These are phyloP conservation scores for Cryptococcus jaspeensis DNA, from an alignment of 1,284 basidiomycete genomes.

Conservation along the genomic window DNA sequence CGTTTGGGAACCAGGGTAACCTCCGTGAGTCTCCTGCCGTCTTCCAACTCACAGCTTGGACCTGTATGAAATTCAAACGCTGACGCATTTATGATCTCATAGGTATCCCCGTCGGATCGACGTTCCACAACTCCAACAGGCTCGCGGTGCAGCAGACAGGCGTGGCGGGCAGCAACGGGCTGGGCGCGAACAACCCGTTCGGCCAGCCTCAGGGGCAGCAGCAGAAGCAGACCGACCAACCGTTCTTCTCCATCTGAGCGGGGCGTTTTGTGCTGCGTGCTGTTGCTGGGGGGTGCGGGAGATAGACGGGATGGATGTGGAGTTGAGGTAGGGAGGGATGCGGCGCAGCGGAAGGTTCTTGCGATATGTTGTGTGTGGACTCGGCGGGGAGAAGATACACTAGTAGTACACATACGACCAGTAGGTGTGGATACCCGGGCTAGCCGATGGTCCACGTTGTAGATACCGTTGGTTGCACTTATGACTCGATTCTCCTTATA, in stretches of 20 bases:
- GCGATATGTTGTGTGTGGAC: neutral
- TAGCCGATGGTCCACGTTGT: too few species aligned
- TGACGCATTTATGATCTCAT: constrained; percentile 7
- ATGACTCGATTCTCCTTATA: neutral
- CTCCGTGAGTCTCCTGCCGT: constrained; percentile 59
- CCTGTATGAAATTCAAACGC: neutral
- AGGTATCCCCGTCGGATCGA: constrained; percentile 67
- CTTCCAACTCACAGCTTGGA: neutral
- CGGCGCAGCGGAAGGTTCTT: neutral
- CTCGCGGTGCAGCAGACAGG: constrained; percentile 61
- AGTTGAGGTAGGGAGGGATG: too few species aligned
- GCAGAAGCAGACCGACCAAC: constrained; percentile 60
- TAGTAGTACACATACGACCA: too few species aligned
- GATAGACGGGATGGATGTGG: too few species aligned
- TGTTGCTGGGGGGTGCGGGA: neutral
- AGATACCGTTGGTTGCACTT: neutral
- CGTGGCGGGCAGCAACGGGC: constrained; percentile 19
- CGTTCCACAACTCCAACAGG: constrained; percentile 56
- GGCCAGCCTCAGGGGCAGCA: constrained; percentile 57
- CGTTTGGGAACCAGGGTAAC: constrained; percentile 83
- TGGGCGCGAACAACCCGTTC: constrained; percentile 69
- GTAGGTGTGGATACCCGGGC: too few species aligned
- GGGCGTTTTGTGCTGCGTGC: neutral
- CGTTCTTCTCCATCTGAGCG: constrained; percentile 73
- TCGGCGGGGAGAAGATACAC: too few species aligned